These are phyloP conservation scores for Huntiella bhutanensis DNA, from an alignment of 2,329 filamentous ascomycete species.

Conservation along the genomic window DNA sequence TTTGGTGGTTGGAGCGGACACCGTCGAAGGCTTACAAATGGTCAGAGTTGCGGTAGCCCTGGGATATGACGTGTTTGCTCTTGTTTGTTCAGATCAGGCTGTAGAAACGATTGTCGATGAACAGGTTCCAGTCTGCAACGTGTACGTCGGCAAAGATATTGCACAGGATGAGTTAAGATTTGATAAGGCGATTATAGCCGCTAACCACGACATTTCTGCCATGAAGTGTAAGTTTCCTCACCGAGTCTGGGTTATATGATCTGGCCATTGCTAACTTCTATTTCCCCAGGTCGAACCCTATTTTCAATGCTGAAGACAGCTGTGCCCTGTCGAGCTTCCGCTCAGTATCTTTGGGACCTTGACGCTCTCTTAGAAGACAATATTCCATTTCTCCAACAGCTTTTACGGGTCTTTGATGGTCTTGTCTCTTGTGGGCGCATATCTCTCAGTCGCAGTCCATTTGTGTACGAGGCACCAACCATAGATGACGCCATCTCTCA, in stretches of 20 bases:
- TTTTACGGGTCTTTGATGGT: conserved; percentile 2
- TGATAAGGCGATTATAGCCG: not conserved
- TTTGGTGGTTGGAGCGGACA: conserved; percentile 3
- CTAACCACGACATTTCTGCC: conserved; percentile 12
- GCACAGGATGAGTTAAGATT: conserved; percentile 17
- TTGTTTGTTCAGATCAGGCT: conserved; percentile 20
- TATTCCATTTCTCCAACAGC: not conserved
- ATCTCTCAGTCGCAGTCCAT: not conserved
- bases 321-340: not conserved
- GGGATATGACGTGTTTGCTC: conserved; percentile 25
- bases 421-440: conserved; percentile 1
- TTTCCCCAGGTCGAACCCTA: not conserved
- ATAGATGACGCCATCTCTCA: not conserved
- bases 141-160: conserved; percentile 15
- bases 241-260: not conserved
- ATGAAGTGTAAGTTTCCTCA: conserved; percentile 17
- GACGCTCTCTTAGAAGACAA: conserved; percentile 4
- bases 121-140: conserved; percentile 16
- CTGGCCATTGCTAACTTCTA: not conserved
- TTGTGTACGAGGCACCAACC: not conserved
- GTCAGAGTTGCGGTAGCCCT: conserved; percentile 21
- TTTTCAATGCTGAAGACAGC: not conserved
- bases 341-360: conserved; percentile 3
- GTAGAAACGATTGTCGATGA: conserved; percentile 19
- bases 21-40: conserved; percentile 24